Percentiles rank a stretch among this genome's conserved stretches.
These are phyloP conservation scores for Candida schatavii DNA, from an alignment of 805 yeast species.

Conservation along the genomic window DNA sequence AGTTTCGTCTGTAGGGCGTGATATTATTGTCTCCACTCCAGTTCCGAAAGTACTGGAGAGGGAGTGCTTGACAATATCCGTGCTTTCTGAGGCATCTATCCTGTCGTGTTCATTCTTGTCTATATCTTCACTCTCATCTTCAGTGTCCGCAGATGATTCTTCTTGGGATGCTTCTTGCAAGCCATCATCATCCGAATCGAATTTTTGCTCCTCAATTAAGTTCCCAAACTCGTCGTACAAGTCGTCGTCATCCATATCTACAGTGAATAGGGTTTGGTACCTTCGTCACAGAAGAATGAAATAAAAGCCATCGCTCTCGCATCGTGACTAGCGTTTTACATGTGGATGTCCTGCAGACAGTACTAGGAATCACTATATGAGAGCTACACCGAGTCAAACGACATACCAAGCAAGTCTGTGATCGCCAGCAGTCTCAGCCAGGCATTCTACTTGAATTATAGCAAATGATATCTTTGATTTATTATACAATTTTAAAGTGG, in stretches of 20 bases:
- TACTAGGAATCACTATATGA: no score
- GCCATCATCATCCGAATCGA: conserved; percentile 40
- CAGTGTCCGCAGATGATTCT: conserved; percentile 10
- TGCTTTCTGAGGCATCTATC: conserved; percentile 6
- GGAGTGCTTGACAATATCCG: conserved; percentile 11
- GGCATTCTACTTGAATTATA: no score
- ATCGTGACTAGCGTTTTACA: no score
- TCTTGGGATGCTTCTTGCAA: conserved; percentile 3
- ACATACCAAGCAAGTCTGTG: no score
- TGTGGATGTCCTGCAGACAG: no score
- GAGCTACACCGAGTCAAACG: no score
- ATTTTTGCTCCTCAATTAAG: conserved; percentile 50
- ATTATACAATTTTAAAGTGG: no score
- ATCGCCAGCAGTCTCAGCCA: no score
- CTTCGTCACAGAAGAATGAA: no score
- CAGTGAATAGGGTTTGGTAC: no score
- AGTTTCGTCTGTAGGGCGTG: conserved; percentile 27
- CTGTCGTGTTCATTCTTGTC: conserved; percentile 19
- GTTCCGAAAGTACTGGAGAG: conserved; percentile 50
- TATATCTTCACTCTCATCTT: conserved; percentile 12
- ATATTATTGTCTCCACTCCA: conserved; percentile 63
- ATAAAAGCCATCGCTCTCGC: no score
- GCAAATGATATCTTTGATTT: no score
- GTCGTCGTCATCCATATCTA: conserved; percentile 54
- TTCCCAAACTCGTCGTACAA: conserved; percentile 83